Conservation (phyloP, 1,139 yeast genomes). For the Eremothecium sinecaudum region DNA sequence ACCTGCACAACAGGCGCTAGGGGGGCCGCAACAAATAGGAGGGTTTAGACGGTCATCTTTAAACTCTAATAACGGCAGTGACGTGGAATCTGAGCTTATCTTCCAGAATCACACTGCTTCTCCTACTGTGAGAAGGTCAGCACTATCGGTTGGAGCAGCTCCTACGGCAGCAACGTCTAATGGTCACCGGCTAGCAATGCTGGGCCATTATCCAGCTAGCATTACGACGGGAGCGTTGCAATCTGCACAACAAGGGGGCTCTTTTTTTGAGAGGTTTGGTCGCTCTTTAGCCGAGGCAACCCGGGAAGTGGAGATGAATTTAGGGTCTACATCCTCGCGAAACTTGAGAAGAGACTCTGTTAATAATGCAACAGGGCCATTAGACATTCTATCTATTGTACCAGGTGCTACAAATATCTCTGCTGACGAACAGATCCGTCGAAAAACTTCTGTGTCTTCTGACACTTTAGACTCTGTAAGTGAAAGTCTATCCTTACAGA, state of each 20-base stretch:
- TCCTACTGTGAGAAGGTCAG: slow-evolving; percentile 16
- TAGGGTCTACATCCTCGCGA: slow-evolving; percentile 8
- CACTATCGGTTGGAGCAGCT: slow-evolving; percentile 24
- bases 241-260: slow-evolving; percentile 11
- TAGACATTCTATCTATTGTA: slow-evolving; percentile 7
- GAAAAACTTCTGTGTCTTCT: slow-evolving; percentile 12
- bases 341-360: slow-evolving; percentile 8
- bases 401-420: slow-evolving; percentile 3
- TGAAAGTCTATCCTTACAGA: slow-evolving; percentile 10
- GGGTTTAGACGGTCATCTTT: slow-evolving; percentile 29
- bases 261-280: slow-evolving; percentile 30
- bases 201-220: slow-evolving; percentile 25
- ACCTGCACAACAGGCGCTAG: not conserved
- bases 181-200: slow-evolving; percentile 12
- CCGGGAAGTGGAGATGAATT: slow-evolving; percentile 23
- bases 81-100: slow-evolving; percentile 20
- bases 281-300: slow-evolving; percentile 30
- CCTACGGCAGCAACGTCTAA: slow-evolving; percentile 9
- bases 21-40: slow-evolving; percentile 21
- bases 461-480: slow-evolving; percentile 13
- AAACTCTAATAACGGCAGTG: slow-evolving; percentile 20
- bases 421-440: slow-evolving; percentile 6
- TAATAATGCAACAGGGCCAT: slow-evolving; percentile 1
- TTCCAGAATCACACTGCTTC: slow-evolving; percentile 13
- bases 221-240: slow-evolving; percentile 8